Evolutionary conservation across 352 stramenopile species (phyloP).

Genomic region (Globisporangium nagaii): DNA sequence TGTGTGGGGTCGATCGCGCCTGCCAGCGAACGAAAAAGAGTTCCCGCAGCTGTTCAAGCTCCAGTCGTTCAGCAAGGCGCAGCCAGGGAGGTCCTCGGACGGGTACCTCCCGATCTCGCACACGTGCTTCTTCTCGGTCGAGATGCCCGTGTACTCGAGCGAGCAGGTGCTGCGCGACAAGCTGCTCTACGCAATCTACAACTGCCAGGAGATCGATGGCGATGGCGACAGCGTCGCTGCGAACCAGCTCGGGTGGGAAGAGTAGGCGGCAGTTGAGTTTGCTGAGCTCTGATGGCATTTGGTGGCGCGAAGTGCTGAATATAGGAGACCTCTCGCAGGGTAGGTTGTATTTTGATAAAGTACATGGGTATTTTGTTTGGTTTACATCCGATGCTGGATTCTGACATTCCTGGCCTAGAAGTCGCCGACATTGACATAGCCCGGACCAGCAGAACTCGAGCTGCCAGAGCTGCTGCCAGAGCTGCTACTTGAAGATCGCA

Average conservation of each 20-base stretch:
- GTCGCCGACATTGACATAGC: conserved; percentile 11
- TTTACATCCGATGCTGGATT: not conserved
- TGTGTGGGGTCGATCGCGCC: conserved; percentile 87
- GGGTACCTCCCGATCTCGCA: conserved; percentile 94
- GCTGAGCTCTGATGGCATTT: too few species aligned
- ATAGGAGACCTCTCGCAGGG: too few species aligned
- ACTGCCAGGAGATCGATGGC: conserved; percentile 91
- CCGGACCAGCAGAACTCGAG: not conserved
- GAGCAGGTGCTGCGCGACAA: conserved; percentile 65
- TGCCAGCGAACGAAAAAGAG: conserved; percentile 72
- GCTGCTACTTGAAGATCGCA: not conserved
- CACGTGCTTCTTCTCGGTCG: conserved; percentile 99
- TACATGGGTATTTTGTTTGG: too few species aligned
- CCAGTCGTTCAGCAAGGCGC: conserved; percentile 77
- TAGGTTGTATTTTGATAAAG: too few species aligned
- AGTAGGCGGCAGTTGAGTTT: too few species aligned
- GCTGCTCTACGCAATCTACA: conserved; percentile 90
- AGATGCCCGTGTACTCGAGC: conserved; percentile 92
- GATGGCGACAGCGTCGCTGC: conserved; percentile 76
- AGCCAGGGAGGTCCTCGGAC: conserved; percentile 35
- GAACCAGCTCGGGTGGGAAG: conserved; percentile 79
- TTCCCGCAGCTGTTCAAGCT: conserved; percentile 92
- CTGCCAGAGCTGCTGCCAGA: not conserved
- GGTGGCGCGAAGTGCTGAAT: too few species aligned
- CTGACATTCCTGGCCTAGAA: not conserved